phyloP scores from a whole-genome alignment of 495 filamentous ascomycete genomes.

The Tuber umbilicatum region DNA sequence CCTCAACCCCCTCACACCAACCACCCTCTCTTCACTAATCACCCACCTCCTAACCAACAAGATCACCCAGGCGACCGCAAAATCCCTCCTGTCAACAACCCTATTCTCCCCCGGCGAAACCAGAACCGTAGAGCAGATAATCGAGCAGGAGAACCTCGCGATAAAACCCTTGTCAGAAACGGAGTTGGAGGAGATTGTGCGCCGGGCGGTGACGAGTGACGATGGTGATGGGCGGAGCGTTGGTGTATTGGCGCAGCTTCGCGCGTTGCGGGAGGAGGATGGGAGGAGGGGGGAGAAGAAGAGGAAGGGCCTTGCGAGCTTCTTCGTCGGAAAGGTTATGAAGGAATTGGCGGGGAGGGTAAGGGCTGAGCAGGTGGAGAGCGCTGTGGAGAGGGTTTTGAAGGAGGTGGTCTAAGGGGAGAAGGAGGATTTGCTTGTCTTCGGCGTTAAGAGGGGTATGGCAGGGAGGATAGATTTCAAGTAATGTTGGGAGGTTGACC shows the following conservation, averaged over 20 bases:
- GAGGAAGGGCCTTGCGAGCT: constrained; percentile 69
- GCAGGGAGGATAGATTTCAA: neutral
- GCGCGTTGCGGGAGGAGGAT: constrained; percentile 53
- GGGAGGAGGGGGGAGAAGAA: constrained; percentile 65
- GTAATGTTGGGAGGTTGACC: neutral
- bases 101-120: constrained; percentile 43
- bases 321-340: constrained; percentile 90
- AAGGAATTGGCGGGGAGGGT: constrained; percentile 66
- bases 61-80: constrained; percentile 41
- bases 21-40: neutral
- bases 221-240: constrained; percentile 49
- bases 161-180: constrained; percentile 55
- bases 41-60: constrained; percentile 45
- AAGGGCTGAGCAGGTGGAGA: constrained; percentile 66
- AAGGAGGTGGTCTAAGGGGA: constrained; percentile 17
- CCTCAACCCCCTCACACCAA: constrained; percentile 31
- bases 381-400: constrained; percentile 55
- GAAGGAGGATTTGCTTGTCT: neutral
- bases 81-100: constrained; percentile 25
- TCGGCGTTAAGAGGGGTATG: neutral
- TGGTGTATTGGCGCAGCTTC: constrained; percentile 62
- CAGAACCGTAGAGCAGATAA: constrained; percentile 53
- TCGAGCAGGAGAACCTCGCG: constrained; percentile 61
- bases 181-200: constrained; percentile 56
- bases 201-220: constrained; percentile 42